phyloP scores from a whole-genome alignment of 139 green algal genomes.

The Haematococcus lacustris region DNA sequence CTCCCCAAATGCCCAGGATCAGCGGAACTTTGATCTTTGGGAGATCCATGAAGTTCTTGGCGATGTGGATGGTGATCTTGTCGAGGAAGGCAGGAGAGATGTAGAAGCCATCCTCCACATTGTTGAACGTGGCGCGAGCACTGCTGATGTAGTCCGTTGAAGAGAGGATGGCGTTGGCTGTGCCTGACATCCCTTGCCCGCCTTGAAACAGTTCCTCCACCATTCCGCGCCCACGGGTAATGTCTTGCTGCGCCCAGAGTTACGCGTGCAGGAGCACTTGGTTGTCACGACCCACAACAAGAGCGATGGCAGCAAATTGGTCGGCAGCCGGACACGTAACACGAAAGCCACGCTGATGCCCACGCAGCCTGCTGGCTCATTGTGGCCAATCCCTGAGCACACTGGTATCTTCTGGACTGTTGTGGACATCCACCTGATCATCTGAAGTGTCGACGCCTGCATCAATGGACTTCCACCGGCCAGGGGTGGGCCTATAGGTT shows the following conservation, averaged over 20 bases:
- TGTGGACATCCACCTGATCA: constrained; percentile 92
- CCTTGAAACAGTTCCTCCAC: constrained; percentile 90
- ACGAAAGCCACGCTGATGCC: no score
- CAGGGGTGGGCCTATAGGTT: no score
- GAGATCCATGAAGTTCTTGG: constrained; percentile 97
- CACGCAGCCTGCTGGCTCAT: no score
- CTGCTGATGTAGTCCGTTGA: constrained; percentile 83
- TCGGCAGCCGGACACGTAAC: no score
- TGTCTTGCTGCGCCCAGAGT: constrained; percentile 95
- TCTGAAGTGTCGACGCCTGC: constrained; percentile 81
- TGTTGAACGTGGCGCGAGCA: constrained; percentile 61
- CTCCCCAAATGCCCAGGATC: constrained; percentile 97
- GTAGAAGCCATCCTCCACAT: constrained; percentile 95
- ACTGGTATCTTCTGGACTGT: no score
- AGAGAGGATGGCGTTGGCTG: constrained; percentile 84
- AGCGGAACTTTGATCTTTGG: constrained; percentile 90
- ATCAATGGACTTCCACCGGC: constrained; percentile 76
- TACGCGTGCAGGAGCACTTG: no score
- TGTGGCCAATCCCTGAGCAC: no score
- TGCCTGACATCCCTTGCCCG: constrained; percentile 59
- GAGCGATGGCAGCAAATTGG: no score
- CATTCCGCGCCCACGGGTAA: constrained; percentile 84
- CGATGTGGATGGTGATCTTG: constrained; percentile 93
- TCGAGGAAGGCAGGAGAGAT: constrained; percentile 97
- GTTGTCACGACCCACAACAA: no score